Conservation (phyloP, 805 yeast genomes). For the Candida chauliodis region DNA sequence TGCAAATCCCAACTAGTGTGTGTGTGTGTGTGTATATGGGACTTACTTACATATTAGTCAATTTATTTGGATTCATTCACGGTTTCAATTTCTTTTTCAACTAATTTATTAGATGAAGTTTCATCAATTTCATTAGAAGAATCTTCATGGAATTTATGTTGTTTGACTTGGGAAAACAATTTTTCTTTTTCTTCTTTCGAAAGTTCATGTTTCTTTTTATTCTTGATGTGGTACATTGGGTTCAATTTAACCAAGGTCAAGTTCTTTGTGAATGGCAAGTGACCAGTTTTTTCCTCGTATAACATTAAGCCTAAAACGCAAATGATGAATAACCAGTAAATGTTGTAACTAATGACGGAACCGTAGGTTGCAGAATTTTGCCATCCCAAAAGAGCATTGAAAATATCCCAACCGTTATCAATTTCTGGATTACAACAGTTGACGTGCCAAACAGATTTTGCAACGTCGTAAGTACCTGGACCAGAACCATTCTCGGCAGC, state of each 20-base stretch:
- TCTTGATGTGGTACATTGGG: conserved; percentile 33
- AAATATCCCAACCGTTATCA: conserved; percentile 92
- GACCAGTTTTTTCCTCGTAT: conserved; percentile 77
- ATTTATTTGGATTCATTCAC: background rate
- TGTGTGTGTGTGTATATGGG: conserved; percentile 5
- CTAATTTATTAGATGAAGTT: conserved; percentile 5
- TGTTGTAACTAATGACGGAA: conserved; percentile 77
- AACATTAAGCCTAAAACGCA: conserved; percentile 54
- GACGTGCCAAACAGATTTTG: conserved; percentile 85
- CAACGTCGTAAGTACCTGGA: conserved; percentile 84
- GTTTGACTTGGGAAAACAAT: conserved; percentile 39
- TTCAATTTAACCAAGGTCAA: conserved; percentile 26
- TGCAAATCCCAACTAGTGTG: background rate
- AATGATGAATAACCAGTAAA: conserved; percentile 76
- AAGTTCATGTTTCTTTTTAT: conserved; percentile 43
- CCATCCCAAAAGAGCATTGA: conserved; percentile 92
- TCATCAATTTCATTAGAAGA: conserved; percentile 5
- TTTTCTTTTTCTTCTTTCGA: conserved; percentile 49
- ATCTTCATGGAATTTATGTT: conserved; percentile 11
- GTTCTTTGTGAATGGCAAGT: conserved; percentile 59
- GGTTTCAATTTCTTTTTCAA: conserved; percentile 1
- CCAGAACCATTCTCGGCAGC: conserved; percentile 88
- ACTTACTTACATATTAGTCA: background rate
- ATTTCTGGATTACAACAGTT: conserved; percentile 92
- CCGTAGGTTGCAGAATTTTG: conserved; percentile 92